Evolutionary conservation across 2,329 filamentous ascomycete species (phyloP).

Genomic region (Fusarium torulosum): DNA sequence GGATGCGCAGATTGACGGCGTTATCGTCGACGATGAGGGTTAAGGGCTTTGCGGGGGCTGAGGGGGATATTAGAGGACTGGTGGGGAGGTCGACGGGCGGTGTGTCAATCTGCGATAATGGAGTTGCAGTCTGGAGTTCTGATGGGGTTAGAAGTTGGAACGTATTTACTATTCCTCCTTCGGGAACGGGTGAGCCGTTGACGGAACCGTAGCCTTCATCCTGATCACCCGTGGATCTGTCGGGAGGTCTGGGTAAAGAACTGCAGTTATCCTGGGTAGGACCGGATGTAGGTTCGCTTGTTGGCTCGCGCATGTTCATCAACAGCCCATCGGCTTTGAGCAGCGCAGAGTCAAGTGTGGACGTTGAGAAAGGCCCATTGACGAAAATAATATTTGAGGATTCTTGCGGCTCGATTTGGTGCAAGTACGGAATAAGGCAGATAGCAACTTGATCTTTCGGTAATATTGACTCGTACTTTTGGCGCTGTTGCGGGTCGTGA

Average conservation of each 20-base stretch:
- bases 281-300: accelerated
- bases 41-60: slow-evolving; percentile 29
- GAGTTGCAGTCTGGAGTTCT: no score
- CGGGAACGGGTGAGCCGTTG: not conserved
- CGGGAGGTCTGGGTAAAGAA: accelerated
- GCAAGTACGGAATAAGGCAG: slow-evolving; percentile 28
- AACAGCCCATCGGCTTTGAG: slow-evolving; percentile 22
- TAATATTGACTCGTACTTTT: slow-evolving; percentile 1
- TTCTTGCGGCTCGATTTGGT: not conserved
- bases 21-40: slow-evolving; percentile 63
- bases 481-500: slow-evolving; percentile 11
- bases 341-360: slow-evolving; percentile 23
- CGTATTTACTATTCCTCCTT: no score
- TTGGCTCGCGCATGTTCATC: not conserved
- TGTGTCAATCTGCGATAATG: not conserved
- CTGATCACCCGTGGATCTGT: not conserved
- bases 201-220: slow-evolving; percentile 18
- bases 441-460: slow-evolving; percentile 22
- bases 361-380: slow-evolving; percentile 20
- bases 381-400: slow-evolving; percentile 33
- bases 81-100: not conserved
- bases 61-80: not conserved
- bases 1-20: slow-evolving; percentile 61
- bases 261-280: not conserved
- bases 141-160: not conserved